Evolutionary conservation across 2,329 filamentous ascomycete species (phyloP), one percentile per base, ranked within the genome.

Genomic region (Geosmithia putterillii): DNA sequence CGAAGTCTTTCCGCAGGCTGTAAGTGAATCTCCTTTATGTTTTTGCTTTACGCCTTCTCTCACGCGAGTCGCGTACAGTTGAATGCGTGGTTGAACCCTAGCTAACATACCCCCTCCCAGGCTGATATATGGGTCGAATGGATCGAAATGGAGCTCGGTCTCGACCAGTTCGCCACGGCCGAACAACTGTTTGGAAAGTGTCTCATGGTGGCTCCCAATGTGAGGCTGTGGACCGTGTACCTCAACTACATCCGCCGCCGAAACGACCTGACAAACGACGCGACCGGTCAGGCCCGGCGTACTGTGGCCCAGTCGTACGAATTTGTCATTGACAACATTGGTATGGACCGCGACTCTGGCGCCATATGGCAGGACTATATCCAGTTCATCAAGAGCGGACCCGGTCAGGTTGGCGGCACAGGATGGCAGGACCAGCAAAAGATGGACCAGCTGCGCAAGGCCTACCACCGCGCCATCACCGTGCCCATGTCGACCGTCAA

Each of bases 361-460:
- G 77, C 74, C 50, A 81, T 98, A 45, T 98, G 92, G 92, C 78
- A 83, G 46, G 92, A 98, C 51, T 96, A 96, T 55, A 82, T 98
- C 47, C 81, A 92, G 51, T 95, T 98, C 57, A 78, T 96, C 61
- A 89, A 88, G 57, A 85, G 79, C 35, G 86, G 84, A 0, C 92
- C 92, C 1, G 92, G 92, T 6, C 79, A 79, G 45, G 76, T 92
- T 46, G 90, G 89, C 21, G 92, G 90, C 38, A 81, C 73, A 46
- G 81, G 78, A 46, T 98, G 92, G 94, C 89, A 96, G 62, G 92
- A 96, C 57, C 85, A 90, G 63, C 92, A 96, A 58, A 98, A 98
- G 70, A 94, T 95, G 83, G 92, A 98, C 54, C 72, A 85, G 52
- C 66, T 98, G 42, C 82, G 92, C 46, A 94, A 94, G 59, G 85